Evolutionary conservation across 495 filamentous ascomycete species (phyloP), one percentile per base, ranked within the genome.

Genomic region (Lasiosphaeria hispida): DNA sequence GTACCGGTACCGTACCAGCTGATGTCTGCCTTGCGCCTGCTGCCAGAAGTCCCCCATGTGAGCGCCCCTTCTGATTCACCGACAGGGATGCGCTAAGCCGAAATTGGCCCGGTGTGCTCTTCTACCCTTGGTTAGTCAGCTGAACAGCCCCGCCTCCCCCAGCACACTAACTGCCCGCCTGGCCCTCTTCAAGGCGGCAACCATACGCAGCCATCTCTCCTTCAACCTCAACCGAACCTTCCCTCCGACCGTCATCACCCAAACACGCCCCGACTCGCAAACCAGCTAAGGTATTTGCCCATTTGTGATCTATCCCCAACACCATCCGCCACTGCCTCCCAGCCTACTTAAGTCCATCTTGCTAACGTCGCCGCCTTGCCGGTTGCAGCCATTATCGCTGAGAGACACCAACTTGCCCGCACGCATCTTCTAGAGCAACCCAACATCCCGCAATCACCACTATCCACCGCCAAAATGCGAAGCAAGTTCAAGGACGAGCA

Each of bases 401-500:
- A 9, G 10, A 43, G 8, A 52, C 15, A 19, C 7, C 36, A 9
- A 40, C 49, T 49, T 34, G 49, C 34, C 36, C 14, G 5, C 23
- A 30, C 14, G 11, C 50, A 44, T 37, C 51, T n/a, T 11, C 45
- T 58, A 38, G 34, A 42, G 4, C 15, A 43, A 48, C 45, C 23
- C 23, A 30, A 30, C 37, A 57, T 13, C 60, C 13, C 44, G 9
- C 19, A 14, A 42, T 39, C 37, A 53, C 41, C 47, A 37, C 47
- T 62, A 44, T 53, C 44, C 60, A 37, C 72, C 65, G 50, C 70
- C 80, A 92, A 73, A 60, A 96, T 96, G 92, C 86, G 91, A 68
- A 91, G 88, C 75, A 97, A 97, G 84, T 97, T 97, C 79, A 98
- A 97, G 89, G 94, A 98, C 86, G 94, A 97, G 86, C 94, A 97